phyloP scores from a whole-genome alignment of 129 eudicot species.

The Flaveria linearis region DNA sequence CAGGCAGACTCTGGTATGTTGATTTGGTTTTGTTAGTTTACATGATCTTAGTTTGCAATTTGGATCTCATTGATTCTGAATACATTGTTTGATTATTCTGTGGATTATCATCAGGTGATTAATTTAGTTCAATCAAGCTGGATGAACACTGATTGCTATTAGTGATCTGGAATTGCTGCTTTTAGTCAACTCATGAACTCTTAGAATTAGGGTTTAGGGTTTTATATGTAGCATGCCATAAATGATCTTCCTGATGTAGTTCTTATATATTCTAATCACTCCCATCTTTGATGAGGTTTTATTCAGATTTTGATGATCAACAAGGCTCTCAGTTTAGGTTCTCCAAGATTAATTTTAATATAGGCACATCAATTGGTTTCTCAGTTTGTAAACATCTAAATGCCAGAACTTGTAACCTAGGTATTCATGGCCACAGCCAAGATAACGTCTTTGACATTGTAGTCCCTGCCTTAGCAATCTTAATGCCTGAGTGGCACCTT shows the following conservation, averaged over 20 bases:
- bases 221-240: constrained; percentile 16
- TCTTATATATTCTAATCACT: not conserved
- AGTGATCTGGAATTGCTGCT: not conserved
- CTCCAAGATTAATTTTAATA: not conserved
- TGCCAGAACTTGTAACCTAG: not conserved
- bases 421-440: not conserved
- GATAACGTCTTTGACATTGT: constrained; percentile 1
- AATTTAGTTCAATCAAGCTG: not conserved
- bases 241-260: not conserved
- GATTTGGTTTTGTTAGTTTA: not conserved
- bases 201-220: constrained; percentile 20
- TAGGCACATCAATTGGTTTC: constrained; percentile 1
- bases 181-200: constrained; percentile 7
- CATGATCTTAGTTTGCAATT: not conserved
- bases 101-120: not conserved
- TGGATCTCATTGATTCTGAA: not conserved
- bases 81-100: not conserved
- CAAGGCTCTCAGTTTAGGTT: no score
- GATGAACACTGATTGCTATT: not conserved
- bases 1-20: constrained; percentile 61
- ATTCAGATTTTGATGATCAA: not conserved
- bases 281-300: not conserved
- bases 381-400: constrained; percentile 1
- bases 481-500: not conserved
- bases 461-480: not conserved